phyloP scores from a whole-genome alignment of 345 rosid genomes.

The Durio zibethinus region DNA sequence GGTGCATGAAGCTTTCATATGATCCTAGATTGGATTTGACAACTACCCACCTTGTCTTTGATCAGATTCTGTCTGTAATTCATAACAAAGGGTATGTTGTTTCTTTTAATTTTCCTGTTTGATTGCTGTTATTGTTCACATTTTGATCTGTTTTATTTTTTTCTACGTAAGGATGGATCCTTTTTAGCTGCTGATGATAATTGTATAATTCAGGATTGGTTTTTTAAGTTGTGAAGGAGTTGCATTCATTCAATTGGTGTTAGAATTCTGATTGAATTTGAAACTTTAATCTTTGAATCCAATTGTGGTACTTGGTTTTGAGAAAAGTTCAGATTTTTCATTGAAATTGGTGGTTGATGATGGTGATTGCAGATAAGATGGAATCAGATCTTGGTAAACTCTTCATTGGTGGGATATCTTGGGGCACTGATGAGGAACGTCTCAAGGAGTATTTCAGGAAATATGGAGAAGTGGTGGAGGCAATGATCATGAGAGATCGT shows the following conservation, averaged over 20 bases:
- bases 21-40: slow-evolving; percentile 67
- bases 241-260: not conserved
- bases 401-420: slow-evolving; percentile 96
- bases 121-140: slow-evolving; percentile 23
- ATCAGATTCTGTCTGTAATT: slow-evolving; percentile 56
- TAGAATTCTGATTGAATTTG: not conserved
- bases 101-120: slow-evolving; percentile 18
- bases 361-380: slow-evolving; percentile 57
- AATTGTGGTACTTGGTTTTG: not conserved
- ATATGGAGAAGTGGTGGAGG: slow-evolving; percentile 89
- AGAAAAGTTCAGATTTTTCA: not conserved
- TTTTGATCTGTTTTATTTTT: slow-evolving; percentile 31
- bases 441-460: slow-evolving; percentile 77
- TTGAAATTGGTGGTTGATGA: slow-evolving; percentile 34
- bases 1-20: slow-evolving; percentile 42
- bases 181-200: not conserved
- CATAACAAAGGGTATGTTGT: slow-evolving; percentile 37
- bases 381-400: slow-evolving; percentile 98
- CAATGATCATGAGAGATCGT: slow-evolving; percentile 99
- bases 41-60: slow-evolving; percentile 39
- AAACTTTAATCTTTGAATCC: not conserved
- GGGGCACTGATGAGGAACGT: slow-evolving; percentile 96
- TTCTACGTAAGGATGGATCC: not conserved
- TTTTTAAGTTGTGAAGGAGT: not conserved
- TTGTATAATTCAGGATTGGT: not conserved